phyloP scores from a whole-genome alignment of 257 asterid species.

The Apocynum venetum region DNA sequence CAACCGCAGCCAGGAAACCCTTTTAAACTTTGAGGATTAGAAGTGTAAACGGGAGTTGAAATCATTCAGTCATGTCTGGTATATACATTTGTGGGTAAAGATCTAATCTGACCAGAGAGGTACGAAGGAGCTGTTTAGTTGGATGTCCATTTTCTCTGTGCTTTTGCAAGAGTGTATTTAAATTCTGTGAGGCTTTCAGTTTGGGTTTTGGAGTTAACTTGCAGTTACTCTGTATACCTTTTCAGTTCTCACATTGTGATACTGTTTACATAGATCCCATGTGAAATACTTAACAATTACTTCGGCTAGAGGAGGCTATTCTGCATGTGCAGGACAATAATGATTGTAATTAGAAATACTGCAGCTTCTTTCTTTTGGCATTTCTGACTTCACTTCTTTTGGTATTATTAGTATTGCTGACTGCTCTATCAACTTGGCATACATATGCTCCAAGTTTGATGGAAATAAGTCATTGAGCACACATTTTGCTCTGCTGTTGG shows the following conservation, averaged over 20 bases:
- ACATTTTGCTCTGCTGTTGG: neutral
- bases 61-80: neutral
- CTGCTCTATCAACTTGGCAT: neutral
- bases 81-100: neutral
- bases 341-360: neutral
- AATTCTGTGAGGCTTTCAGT: constrained; percentile 6
- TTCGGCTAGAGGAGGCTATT: constrained; percentile 3
- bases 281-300: neutral
- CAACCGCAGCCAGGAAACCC: constrained; percentile 26
- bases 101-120: neutral
- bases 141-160: neutral
- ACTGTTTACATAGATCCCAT: neutral
- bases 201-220: constrained; percentile 2
- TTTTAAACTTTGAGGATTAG: neutral
- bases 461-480: neutral
- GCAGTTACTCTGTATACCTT: constrained; percentile 6
- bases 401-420: neutral
- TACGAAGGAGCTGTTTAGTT: neutral
- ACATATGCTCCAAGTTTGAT: neutral
- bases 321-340: neutral
- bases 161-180: neutral
- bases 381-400: neutral
- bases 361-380: neutral
- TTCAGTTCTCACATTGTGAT: neutral
- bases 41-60: neutral